Conservation (phyloP, 345 rosid species). For the Rhodamnia rubescens region DNA sequence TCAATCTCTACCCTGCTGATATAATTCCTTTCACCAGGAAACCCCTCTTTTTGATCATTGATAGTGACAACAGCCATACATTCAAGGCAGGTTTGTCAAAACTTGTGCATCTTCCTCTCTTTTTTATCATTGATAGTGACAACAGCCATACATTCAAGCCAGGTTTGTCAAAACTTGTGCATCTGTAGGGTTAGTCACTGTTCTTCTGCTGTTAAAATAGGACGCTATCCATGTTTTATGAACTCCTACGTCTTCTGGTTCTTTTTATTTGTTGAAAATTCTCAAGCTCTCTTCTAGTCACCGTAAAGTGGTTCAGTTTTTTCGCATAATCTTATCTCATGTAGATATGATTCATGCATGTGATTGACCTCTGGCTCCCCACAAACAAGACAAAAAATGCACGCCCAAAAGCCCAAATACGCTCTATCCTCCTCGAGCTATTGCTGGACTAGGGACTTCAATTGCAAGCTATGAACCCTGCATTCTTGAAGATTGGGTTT, state of each 20-base stretch:
- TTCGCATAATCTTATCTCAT: not conserved
- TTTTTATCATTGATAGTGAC: slow-evolving; percentile 90
- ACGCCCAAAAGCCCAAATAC: not conserved
- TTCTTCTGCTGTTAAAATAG: not conserved
- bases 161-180: slow-evolving; percentile 91
- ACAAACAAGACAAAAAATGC: not conserved
- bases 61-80: slow-evolving; percentile 97
- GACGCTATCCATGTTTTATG: not conserved
- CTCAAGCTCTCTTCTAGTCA: not conserved
- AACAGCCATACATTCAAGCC: slow-evolving; percentile 99
- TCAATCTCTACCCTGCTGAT: slow-evolving; percentile 84
- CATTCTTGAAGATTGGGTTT: not conserved
- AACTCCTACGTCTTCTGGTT: not conserved
- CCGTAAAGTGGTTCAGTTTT: not conserved
- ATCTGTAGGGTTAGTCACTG: not conserved
- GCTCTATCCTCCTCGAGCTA: not conserved
- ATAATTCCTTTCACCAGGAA: slow-evolving; percentile 87
- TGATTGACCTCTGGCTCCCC: not conserved
- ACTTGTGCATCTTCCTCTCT: slow-evolving; percentile 40
- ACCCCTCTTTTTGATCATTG: slow-evolving; percentile 87
- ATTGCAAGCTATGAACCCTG: not conserved
- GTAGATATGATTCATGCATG: not conserved
- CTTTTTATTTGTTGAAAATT: not conserved
- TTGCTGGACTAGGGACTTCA: not conserved
- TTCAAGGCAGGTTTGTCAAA: slow-evolving; percentile 99